Conservation (phyloP, 2,329 filamentous ascomycete genomes). For the Diaporthe vaccinii region DNA sequence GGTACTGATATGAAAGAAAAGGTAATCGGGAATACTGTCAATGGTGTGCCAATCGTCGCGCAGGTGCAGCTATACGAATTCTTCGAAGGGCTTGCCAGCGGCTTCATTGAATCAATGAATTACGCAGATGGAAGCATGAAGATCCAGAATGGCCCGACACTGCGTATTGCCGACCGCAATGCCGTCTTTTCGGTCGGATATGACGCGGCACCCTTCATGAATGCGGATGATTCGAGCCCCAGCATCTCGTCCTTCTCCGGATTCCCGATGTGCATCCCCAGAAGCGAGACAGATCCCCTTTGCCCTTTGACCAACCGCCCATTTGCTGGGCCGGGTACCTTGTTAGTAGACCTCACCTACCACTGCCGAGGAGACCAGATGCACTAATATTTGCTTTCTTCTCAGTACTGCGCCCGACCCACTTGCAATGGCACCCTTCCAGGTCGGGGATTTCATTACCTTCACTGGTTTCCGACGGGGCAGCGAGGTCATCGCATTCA, state of each 20-base stretch:
- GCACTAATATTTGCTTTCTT: background rate
- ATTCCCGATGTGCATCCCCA: slow-evolving; percentile 66
- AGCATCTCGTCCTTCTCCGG: slow-evolving; percentile 62
- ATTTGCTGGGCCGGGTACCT: slow-evolving; percentile 50
- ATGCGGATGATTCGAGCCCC: slow-evolving; percentile 62
- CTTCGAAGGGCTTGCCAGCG: slow-evolving; percentile 52
- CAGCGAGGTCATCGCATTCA: slow-evolving; percentile 52
- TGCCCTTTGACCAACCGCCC: slow-evolving; percentile 53
- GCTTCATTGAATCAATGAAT: slow-evolving; percentile 53
- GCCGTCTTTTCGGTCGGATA: slow-evolving; percentile 58
- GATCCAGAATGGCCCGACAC: slow-evolving; percentile 49
- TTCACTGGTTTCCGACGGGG: slow-evolving; percentile 51
- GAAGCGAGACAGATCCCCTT: slow-evolving; percentile 53
- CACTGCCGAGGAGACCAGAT: too few species aligned
- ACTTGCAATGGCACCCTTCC: slow-evolving; percentile 53
- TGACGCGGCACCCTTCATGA: slow-evolving; percentile 55
- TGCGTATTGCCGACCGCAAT: slow-evolving; percentile 61
- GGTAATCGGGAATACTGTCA: slow-evolving; percentile 54
- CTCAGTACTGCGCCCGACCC: slow-evolving; percentile 51
- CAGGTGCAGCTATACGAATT: slow-evolving; percentile 53
- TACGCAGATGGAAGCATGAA: slow-evolving; percentile 51
- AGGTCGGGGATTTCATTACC: slow-evolving; percentile 53
- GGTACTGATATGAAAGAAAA: slow-evolving; percentile 29
- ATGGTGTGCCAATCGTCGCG: slow-evolving; percentile 50
- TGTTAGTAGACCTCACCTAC: slow-evolving; percentile 44